Evolutionary conservation across 2,329 filamentous ascomycete species (phyloP).

Genomic region (Chrysoporthe puriensis): DNA sequence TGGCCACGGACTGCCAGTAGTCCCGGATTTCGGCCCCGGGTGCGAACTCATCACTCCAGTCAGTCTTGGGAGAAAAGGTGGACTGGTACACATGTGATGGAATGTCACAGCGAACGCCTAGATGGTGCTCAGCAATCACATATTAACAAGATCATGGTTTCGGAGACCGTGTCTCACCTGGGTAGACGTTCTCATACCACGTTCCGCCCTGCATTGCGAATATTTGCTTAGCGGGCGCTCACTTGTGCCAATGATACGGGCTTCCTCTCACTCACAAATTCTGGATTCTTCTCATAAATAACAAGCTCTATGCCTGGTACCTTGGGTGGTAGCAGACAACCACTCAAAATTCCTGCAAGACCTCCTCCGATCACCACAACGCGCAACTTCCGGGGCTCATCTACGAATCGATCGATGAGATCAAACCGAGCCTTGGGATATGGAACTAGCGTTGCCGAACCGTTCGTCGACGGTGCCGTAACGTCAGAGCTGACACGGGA

Average conservation of each 20-base stretch:
- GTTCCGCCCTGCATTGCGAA: conserved; percentile 48
- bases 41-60: conserved; percentile 72
- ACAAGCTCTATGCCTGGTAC: conserved; percentile 68
- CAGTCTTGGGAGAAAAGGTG: conserved; percentile 67
- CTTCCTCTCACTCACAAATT: conserved; percentile 55
- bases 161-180: conserved; percentile 40
- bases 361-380: conserved; percentile 69
- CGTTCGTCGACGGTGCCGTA: background rate
- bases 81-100: conserved; percentile 72
- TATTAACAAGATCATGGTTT: background rate
- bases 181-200: conserved; percentile 62
- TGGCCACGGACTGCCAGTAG: conserved; percentile 67
- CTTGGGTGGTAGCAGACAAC: conserved; percentile 68
- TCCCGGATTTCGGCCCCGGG: conserved; percentile 67
- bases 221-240: conserved; percentile 16
- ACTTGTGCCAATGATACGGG: background rate
- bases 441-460: background rate
- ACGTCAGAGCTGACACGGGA: background rate
- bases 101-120: conserved; percentile 67
- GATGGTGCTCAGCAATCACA: background rate
- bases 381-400: conserved; percentile 51
- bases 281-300: conserved; percentile 70
- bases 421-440: conserved; percentile 33
- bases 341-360: conserved; percentile 65
- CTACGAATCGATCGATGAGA: conserved; percentile 46